phyloP scores from a whole-genome alignment of 2,329 filamentous ascomycete genomes.

The Monosporascus sp. region DNA sequence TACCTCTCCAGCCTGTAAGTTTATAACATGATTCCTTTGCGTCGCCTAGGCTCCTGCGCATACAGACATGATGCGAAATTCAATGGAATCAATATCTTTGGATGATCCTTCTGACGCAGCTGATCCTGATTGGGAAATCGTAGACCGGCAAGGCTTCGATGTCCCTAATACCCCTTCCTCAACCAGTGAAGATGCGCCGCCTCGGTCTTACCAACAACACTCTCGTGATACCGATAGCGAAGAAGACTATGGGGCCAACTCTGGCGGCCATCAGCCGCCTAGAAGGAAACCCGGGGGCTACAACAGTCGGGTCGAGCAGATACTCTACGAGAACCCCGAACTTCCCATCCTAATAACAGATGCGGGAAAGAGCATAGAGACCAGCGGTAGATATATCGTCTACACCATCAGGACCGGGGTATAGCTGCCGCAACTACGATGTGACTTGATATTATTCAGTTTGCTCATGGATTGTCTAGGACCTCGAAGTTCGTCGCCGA shows the following conservation, averaged over 20 bases:
- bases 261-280: slow-evolving; percentile 41
- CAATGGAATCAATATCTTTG: slow-evolving; percentile 32
- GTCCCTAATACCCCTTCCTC: slow-evolving; percentile 67
- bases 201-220: slow-evolving; percentile 23
- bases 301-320: slow-evolving; percentile 93
- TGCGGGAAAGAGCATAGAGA: slow-evolving; percentile 91
- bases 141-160: slow-evolving; percentile 54
- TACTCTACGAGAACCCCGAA: slow-evolving; percentile 90
- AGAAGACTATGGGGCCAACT: slow-evolving; percentile 38
- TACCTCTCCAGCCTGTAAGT: slow-evolving; percentile 60
- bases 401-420: slow-evolving; percentile 96
- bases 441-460: background rate
- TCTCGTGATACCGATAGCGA: slow-evolving; percentile 42
- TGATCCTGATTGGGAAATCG: slow-evolving; percentile 39
- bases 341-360: slow-evolving; percentile 88
- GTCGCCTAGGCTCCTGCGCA: background rate
- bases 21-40: slow-evolving; percentile 3
- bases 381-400: slow-evolving; percentile 88
- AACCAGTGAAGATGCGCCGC: slow-evolving; percentile 61
- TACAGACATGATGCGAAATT: slow-evolving; percentile 31
- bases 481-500: slow-evolving; percentile 87
- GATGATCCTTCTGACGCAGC: slow-evolving; percentile 30
- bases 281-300: slow-evolving; percentile 78
- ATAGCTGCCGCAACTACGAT: slow-evolving; percentile 29
- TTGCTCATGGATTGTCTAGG: slow-evolving; percentile 45